Percentiles rank a stretch among this genome's conserved stretches.
phyloP scores from a whole-genome alignment of 441 rosid species.

The Erysimum cheiri region DNA sequence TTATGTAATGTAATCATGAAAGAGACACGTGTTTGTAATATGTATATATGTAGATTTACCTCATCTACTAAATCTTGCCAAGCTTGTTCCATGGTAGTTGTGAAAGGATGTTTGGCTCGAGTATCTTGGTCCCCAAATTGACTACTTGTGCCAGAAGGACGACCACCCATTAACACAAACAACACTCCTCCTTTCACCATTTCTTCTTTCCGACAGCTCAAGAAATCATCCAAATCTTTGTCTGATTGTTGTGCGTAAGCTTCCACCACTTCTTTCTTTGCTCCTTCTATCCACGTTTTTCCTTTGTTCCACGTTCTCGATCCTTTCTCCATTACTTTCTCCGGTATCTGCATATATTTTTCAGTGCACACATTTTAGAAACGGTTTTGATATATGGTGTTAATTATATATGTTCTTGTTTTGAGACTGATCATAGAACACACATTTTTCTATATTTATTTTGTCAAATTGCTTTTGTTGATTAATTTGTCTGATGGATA shows the following conservation, averaged over 20 bases:
- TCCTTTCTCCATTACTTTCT: slow-evolving; percentile 48
- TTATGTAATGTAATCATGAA: slow-evolving; percentile 30
- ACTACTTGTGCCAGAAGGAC: slow-evolving; percentile 48
- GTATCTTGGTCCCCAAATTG: slow-evolving; percentile 57
- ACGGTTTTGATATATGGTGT: background rate
- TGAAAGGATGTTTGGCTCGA: slow-evolving; percentile 62
- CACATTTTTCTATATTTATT: background rate
- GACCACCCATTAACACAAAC: slow-evolving; percentile 60
- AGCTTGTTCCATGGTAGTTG: slow-evolving; percentile 60
- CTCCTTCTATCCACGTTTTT: slow-evolving; percentile 63
- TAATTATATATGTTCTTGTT: slow-evolving; percentile 12
- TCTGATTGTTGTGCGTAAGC: slow-evolving; percentile 60
- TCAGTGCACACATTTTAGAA: background rate
- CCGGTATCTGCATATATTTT: slow-evolving; percentile 50
- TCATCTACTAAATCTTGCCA: slow-evolving; percentile 65
- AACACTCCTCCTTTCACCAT: slow-evolving; percentile 56
- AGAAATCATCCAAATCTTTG: slow-evolving; percentile 55
- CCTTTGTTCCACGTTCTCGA: slow-evolving; percentile 60
- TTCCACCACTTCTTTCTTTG: slow-evolving; percentile 54
- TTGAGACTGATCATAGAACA: background rate
- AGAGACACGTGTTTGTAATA: slow-evolving; percentile 13
- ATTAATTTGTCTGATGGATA: background rate
- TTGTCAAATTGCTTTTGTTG: background rate
- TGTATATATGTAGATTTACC: slow-evolving; percentile 37
- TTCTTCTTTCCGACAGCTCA: slow-evolving; percentile 61